A percentile compares a stretch with the other conserved stretches of the same genome.
These are phyloP conservation scores for Achaetomiella virescens DNA, from an alignment of 495 filamentous ascomycete genomes.

Conservation along the genomic window DNA sequence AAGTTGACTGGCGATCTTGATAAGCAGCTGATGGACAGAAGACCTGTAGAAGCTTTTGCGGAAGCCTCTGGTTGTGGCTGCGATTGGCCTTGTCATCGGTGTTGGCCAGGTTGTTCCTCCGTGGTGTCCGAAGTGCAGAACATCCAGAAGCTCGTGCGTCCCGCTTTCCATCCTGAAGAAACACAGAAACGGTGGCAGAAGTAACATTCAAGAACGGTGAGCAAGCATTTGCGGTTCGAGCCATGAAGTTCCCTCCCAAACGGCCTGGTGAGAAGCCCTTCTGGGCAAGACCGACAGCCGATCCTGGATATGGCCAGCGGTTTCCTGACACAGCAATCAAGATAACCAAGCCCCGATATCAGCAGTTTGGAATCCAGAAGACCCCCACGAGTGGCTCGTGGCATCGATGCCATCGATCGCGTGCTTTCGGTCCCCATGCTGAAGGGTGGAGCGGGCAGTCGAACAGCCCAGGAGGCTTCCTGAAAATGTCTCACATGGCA, in stretches of 20 bases:
- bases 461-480: background rate
- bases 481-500: constrained; percentile 20
- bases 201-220: too few species aligned
- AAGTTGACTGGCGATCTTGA: background rate
- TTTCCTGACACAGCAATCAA: constrained; percentile 24
- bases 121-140: too few species aligned
- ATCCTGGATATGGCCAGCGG: constrained; percentile 1
- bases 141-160: too few species aligned
- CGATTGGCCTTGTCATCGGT: background rate
- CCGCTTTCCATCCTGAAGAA: background rate
- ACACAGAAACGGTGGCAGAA: background rate
- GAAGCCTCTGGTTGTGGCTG: background rate
- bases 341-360: constrained; percentile 15
- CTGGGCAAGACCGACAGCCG: too few species aligned
- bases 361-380: background rate
- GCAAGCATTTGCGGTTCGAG: too few species aligned
- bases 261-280: constrained; percentile 10
- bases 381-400: constrained; percentile 16
- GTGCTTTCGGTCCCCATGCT: too few species aligned
- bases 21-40: background rate
- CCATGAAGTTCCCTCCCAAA: constrained; percentile 23
- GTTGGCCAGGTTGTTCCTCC: too few species aligned
- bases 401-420: constrained; percentile 14
- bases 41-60: background rate
- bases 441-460: constrained; percentile 12